Evolutionary conservation across 164 flowering plant genomes (phyloP).

Genomic region (Litsea cubeba): DNA sequence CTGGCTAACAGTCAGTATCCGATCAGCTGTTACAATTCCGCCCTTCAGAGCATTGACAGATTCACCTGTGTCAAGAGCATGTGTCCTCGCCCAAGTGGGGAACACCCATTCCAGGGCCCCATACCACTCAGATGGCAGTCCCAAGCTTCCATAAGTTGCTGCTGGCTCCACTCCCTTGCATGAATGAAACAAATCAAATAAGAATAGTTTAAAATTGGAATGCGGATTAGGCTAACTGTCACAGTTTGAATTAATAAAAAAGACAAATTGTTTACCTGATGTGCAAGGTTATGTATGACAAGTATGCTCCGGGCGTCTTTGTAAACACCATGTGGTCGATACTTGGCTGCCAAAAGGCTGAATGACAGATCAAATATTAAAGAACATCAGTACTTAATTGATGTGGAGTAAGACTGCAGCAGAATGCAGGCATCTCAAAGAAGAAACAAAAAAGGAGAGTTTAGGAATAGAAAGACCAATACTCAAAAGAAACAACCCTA

Average conservation of each 20-base stretch:
- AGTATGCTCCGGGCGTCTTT: slow-evolving; percentile 76
- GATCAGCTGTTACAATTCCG: slow-evolving; percentile 84
- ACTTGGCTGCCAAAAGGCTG: slow-evolving; percentile 88
- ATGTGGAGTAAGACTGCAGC: background rate
- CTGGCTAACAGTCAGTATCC: slow-evolving; percentile 91
- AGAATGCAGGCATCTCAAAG: background rate
- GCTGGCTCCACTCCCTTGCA: slow-evolving; percentile 95
- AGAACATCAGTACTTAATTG: background rate
- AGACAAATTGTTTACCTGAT: slow-evolving; percentile 35
- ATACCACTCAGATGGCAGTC: slow-evolving; percentile 85
- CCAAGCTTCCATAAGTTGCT: slow-evolving; percentile 59
- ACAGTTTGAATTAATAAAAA: background rate
- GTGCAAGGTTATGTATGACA: slow-evolving; percentile 88
- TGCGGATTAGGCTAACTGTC: background rate
- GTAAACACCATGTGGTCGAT: slow-evolving; percentile 82
- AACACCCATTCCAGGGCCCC: slow-evolving; percentile 89
- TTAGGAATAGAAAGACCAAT: background rate
- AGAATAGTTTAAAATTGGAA: background rate
- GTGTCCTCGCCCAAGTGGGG: slow-evolving; percentile 93
- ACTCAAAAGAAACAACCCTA: background rate
- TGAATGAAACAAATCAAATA: slow-evolving; percentile 2
- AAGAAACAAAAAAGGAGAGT: background rate
- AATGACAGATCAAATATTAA: slow-evolving; percentile 4
- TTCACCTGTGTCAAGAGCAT: slow-evolving; percentile 96
- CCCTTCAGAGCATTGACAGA: slow-evolving; percentile 91